A percentile compares a stretch with the other conserved stretches of the same genome.
These are phyloP conservation scores for Pythium grandisporangium DNA, from an alignment of 352 stramenopile species.

Conservation along the genomic window DNA sequence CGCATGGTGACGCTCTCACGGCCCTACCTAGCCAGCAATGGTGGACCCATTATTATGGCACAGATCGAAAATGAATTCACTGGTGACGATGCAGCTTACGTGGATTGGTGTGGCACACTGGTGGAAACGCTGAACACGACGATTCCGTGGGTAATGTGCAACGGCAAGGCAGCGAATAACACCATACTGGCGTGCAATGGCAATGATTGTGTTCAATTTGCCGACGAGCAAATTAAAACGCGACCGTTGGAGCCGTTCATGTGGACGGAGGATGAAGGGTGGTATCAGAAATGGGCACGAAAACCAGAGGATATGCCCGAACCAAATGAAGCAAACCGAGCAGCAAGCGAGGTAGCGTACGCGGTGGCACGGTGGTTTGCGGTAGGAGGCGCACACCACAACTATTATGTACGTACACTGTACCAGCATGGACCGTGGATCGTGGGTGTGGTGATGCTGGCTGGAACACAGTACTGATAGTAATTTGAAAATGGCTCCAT, in stretches of 20 bases:
- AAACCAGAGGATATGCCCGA: conserved; percentile 11
- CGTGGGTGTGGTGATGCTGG: too few species aligned
- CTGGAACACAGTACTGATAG: too few species aligned
- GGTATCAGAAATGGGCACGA: conserved; percentile 58
- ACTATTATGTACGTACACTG: conserved; percentile 58
- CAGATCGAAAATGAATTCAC: conserved; percentile 68
- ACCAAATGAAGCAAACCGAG: conserved; percentile 32
- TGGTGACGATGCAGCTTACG: conserved; percentile 35
- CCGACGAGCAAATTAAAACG: conserved; percentile 24
- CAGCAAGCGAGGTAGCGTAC: conserved; percentile 45
- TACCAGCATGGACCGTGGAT: too few species aligned
- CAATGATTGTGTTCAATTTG: conserved; percentile 62
- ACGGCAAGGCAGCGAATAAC: conserved; percentile 49
- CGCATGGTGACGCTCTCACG: conserved; percentile 55
- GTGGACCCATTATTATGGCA: conserved; percentile 62
- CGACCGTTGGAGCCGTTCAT: conserved; percentile 38
- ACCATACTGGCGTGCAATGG: conserved; percentile 60
- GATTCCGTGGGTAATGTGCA: conserved; percentile 75
- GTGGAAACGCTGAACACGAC: conserved; percentile 37
- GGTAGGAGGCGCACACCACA: conserved; percentile 47
- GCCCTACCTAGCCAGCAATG: conserved; percentile 49
- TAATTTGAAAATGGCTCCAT: too few species aligned
- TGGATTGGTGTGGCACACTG: conserved; percentile 45
- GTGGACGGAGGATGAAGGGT: conserved; percentile 74
- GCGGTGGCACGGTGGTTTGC: conserved; percentile 60